Percentiles rank a stretch among this genome's conserved stretches.
phyloP scores from a whole-genome alignment of 352 stramenopile genomes.

The Albugo candida region DNA sequence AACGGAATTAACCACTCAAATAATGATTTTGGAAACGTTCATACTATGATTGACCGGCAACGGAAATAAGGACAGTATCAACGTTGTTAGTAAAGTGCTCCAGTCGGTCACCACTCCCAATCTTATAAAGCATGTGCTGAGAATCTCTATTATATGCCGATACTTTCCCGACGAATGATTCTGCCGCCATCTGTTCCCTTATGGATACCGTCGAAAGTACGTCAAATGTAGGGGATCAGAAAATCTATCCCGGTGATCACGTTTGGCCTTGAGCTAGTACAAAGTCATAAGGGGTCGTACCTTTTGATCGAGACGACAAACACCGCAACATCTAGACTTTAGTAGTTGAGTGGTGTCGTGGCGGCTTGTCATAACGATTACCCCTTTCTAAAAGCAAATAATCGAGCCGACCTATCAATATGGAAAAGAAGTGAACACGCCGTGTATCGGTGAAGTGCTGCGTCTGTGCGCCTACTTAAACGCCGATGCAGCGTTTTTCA shows the following conservation, averaged over 20 bases:
- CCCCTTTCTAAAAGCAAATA: too few relatives aligned
- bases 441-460: too few relatives aligned
- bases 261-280: conserved; percentile 19
- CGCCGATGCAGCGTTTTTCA: too few relatives aligned
- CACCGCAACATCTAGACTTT: conserved; percentile 5
- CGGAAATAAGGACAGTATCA: conserved; percentile 14
- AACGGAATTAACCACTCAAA: conserved; percentile 21
- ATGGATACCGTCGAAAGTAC: conserved; percentile 4
- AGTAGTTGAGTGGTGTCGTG: conserved; percentile 8
- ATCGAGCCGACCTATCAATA: too few relatives aligned
- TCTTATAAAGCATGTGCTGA: conserved; percentile 25
- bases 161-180: conserved; percentile 7
- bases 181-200: conserved; percentile 5
- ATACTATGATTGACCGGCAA: conserved; percentile 14
- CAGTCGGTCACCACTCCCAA: conserved; percentile 23
- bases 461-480: too few relatives aligned
- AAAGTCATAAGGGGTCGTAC: conserved; percentile 23
- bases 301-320: conserved; percentile 13
- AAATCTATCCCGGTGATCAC: conserved; percentile 17
- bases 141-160: conserved; percentile 24
- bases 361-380: conserved; percentile 1
- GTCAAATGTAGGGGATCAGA: conserved; percentile 20
- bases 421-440: too few relatives aligned
- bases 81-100: conserved; percentile 19
- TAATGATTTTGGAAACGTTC: conserved; percentile 15